These are phyloP conservation scores for Aureobasidium sp. DNA, from an alignment of 2,329 filamentous ascomycete genomes.

Conservation along the genomic window DNA sequence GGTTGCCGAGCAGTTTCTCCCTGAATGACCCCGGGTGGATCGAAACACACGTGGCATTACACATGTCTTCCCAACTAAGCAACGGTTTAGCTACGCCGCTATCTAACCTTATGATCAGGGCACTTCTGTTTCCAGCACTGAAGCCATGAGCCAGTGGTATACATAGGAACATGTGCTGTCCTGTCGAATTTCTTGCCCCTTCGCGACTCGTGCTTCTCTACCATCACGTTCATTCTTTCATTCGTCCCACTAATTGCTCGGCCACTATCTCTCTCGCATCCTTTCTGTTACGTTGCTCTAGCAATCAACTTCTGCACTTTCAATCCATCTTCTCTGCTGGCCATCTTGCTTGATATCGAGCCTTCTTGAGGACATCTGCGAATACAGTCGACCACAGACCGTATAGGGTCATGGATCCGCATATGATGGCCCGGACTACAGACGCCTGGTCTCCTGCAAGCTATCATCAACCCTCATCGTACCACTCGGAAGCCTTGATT, in stretches of 20 bases:
- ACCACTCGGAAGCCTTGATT: background rate
- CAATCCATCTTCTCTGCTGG: too few relatives aligned
- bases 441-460: background rate
- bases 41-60: background rate
- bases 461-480: background rate
- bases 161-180: slow-evolving; percentile 1
- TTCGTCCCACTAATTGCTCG: background rate
- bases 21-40: background rate
- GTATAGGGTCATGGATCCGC: background rate
- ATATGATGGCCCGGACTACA: background rate
- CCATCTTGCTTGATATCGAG: background rate
- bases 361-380: background rate
- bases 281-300: background rate
- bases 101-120: background rate
- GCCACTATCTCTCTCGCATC: background rate
- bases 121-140: background rate
- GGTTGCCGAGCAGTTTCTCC: background rate
- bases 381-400: background rate
- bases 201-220: background rate
- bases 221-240: background rate
- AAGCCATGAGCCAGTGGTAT: background rate
- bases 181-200: background rate
- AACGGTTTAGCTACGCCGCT: background rate
- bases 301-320: background rate
- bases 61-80: background rate